Evolutionary conservation across 106 monocot species (phyloP), one percentile per base, ranked within the genome.

Genomic region (Acorus calamus): DNA sequence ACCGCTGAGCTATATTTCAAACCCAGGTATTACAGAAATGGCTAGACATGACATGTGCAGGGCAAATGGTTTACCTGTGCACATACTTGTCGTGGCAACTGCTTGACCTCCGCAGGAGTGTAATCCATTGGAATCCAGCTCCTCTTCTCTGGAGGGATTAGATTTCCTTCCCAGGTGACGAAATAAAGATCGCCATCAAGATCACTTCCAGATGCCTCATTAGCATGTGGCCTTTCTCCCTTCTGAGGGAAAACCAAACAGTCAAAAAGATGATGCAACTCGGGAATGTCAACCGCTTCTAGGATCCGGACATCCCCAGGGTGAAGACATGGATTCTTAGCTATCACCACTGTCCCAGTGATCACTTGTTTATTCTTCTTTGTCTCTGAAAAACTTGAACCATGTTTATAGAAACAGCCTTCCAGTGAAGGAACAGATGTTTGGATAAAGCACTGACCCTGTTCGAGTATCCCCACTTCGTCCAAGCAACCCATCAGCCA

Each of bases 401-500:
- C 94, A 65, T 96, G 85, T 69, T 76, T 86, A 4, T 63, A 47
- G 70, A 94, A 89, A 53, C 74, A 81, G 44, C 71, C 84, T 51
- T 84, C 77, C 46, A 83, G 47, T 44, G 79, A 88, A 54, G 88
- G 92, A 7, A 11, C 64, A 44, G 96, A 91, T 14, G 53, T 60
- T 61, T 85, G 91, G 14, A 98, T 81, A 68, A 98, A 98, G 77
- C 96, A 98, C 54, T 98, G 91, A 14, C 96, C 96, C 28, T 86
- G 71, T 64, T 92, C 85, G 42, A 98, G 77, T 11, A 91, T 61
- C n/a, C 77, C 91, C 46, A 87, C 51, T 72, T 98, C 96, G 73
- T 98, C 96, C 42, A 98, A 53, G 63, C 91, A 98, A 10, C 96
- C 96, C 96, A 98, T 92, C 71, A 98, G 58, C 87, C 91, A 98